These are phyloP conservation scores for Aphanomyces invadans DNA, from an alignment of 352 stramenopile species.

Conservation along the genomic window DNA sequence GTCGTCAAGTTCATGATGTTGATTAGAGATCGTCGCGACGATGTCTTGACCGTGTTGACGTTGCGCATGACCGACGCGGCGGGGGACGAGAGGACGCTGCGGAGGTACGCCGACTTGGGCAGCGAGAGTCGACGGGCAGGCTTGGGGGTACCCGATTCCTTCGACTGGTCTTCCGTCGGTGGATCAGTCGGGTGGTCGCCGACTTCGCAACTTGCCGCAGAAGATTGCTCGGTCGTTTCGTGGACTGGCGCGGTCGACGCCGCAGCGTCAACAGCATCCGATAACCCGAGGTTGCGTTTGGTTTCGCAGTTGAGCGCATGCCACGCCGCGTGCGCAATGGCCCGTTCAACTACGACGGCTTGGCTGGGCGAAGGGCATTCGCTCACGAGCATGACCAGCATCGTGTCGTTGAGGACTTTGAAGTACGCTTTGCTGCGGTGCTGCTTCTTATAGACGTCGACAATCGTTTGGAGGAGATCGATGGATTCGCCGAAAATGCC, in stretches of 20 bases:
- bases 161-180: slow-evolving; percentile 11
- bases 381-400: slow-evolving; percentile 22
- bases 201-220: no score
- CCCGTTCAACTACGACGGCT: not conserved
- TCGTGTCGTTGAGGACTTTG: slow-evolving; percentile 24
- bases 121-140: slow-evolving; percentile 29
- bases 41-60: slow-evolving; percentile 41
- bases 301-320: slow-evolving; percentile 21
- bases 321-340: slow-evolving; percentile 9
- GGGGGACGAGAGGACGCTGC: slow-evolving; percentile 75
- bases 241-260: not conserved
- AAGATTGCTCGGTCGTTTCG: not conserved
- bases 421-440: slow-evolving; percentile 23
- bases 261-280: no score
- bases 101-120: slow-evolving; percentile 78
- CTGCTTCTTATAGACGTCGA: slow-evolving; percentile 15
- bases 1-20: slow-evolving; percentile 45
- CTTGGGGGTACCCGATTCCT: slow-evolving; percentile 30
- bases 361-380: slow-evolving; percentile 13
- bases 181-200: slow-evolving; percentile 22
- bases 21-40: slow-evolving; percentile 71
- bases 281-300: slow-evolving; percentile 8
- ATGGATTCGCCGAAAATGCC: slow-evolving; percentile 46
- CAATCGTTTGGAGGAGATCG: slow-evolving; percentile 18
- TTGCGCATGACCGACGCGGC: slow-evolving; percentile 27